These are phyloP conservation scores for Colletotrichum plurivorum DNA, from an alignment of 2,329 filamentous ascomycete species.

Conservation along the genomic window DNA sequence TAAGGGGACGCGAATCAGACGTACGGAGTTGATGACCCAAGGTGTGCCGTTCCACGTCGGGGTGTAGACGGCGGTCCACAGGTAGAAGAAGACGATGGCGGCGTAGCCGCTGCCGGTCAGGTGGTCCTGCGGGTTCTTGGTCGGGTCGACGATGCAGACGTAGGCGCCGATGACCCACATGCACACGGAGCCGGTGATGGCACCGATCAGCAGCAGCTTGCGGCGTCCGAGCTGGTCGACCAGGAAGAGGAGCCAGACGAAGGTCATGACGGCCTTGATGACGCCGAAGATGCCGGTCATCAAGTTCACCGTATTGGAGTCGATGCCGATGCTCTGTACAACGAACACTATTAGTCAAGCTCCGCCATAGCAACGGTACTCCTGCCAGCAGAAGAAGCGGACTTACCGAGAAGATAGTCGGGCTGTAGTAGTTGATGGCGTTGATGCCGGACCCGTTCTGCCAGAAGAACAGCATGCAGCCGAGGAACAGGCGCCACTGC, in stretches of 20 bases:
- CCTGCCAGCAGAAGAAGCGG: too few relatives aligned
- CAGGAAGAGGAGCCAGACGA: slow-evolving; percentile 75
- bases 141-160: slow-evolving; percentile 59
- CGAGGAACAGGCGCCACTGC: slow-evolving; percentile 73
- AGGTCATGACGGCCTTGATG: slow-evolving; percentile 74
- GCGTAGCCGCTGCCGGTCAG: slow-evolving; percentile 65
- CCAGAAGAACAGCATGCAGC: slow-evolving; percentile 76
- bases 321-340: slow-evolving; percentile 35
- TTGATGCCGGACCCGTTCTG: slow-evolving; percentile 78
- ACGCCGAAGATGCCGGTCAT: slow-evolving; percentile 79
- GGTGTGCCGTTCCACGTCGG: slow-evolving; percentile 73
- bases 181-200: slow-evolving; percentile 69
- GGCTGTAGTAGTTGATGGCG: slow-evolving; percentile 75
- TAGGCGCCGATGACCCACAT: slow-evolving; percentile 74
- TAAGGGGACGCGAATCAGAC: too few relatives aligned
- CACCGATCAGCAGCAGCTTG: slow-evolving; percentile 72
- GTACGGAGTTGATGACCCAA: slow-evolving; percentile 68
- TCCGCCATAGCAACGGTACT: too few relatives aligned
- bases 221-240: slow-evolving; percentile 66
- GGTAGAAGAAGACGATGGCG: slow-evolving; percentile 76
- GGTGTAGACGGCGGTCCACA: slow-evolving; percentile 70
- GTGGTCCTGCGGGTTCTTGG: slow-evolving; percentile 49
- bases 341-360: too few relatives aligned
- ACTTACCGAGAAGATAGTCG: slow-evolving; percentile 70
- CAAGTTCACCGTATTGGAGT: slow-evolving; percentile 49